Conservation (phyloP, 139 green algal genomes). For the Chlorella sp. region DNA sequence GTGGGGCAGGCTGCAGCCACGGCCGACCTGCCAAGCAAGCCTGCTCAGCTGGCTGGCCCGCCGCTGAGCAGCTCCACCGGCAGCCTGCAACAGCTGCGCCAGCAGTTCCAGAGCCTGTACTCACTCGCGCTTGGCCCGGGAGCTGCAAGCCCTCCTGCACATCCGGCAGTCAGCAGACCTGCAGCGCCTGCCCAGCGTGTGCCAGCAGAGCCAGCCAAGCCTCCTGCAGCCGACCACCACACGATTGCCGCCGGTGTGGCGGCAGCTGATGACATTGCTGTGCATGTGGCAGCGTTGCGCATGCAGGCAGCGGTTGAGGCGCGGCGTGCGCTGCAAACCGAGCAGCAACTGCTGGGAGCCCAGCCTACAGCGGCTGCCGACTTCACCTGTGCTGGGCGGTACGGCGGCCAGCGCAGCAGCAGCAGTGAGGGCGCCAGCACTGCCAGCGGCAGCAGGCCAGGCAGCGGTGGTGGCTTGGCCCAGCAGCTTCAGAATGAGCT, state of each 20-base stretch:
- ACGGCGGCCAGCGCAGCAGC: too few relatives aligned
- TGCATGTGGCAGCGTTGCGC: neutral
- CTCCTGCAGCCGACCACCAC: neutral
- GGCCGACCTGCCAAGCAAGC: too few relatives aligned
- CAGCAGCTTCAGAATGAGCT: neutral
- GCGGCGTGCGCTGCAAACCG: neutral
- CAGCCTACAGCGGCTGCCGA: neutral
- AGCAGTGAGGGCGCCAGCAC: neutral
- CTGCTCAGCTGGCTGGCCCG: too few relatives aligned
- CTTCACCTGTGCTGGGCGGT: neutral
- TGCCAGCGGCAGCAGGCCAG: neutral
- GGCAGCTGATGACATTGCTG: constrained; percentile 5
- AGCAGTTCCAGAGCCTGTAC: constrained; percentile 24
- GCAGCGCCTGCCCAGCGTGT: neutral
- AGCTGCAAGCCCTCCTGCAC: neutral
- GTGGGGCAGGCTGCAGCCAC: neutral
- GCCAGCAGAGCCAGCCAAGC: neutral
- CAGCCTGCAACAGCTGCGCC: constrained; percentile 16
- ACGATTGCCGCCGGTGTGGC: constrained; percentile 1
- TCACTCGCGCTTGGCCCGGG: too few relatives aligned
- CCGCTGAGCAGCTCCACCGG: too few relatives aligned
- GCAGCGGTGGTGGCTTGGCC: neutral
- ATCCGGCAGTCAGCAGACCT: neutral
- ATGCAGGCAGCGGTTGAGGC: constrained; percentile 5
- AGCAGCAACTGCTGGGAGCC: neutral